phyloP scores from a whole-genome alignment of 2,329 filamentous ascomycete genomes.

The Ophiostoma pallidulum region DNA sequence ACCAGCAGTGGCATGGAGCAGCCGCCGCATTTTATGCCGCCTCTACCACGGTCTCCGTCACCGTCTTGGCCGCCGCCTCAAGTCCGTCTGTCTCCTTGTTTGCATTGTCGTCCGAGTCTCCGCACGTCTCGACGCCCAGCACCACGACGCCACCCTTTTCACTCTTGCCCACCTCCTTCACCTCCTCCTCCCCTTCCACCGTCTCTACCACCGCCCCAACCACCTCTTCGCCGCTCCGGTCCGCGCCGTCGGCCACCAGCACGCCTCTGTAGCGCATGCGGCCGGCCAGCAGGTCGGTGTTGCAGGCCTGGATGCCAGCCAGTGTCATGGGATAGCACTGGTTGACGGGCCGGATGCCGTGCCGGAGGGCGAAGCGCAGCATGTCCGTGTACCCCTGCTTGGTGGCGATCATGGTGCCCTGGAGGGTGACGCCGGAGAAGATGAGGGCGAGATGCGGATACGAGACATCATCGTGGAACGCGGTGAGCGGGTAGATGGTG shows the following conservation, averaged over 20 bases:
- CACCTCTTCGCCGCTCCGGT: not conserved
- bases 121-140: no score
- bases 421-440: conserved; percentile 42
- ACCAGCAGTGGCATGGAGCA: no score
- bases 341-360: conserved; percentile 49
- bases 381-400: conserved; percentile 54
- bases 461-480: not conserved
- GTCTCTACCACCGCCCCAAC: not conserved
- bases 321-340: conserved; percentile 45
- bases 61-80: no score
- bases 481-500: conserved; percentile 37
- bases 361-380: conserved; percentile 48
- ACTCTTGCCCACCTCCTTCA: no score
- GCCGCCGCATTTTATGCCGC: no score
- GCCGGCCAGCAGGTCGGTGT: conserved; percentile 47
- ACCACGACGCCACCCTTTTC: no score
- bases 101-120: no score
- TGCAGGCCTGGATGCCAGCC: conserved; percentile 37
- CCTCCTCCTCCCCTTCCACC: not conserved
- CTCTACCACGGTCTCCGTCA: no score
- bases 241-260: conserved; percentile 23
- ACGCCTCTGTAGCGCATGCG: conserved; percentile 43
- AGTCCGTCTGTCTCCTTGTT: no score
- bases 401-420: conserved; percentile 37
- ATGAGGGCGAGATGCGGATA: conserved; percentile 41